Conservation (phyloP, 73 alveolate genomes). For the Paramecium bursaria region DNA sequence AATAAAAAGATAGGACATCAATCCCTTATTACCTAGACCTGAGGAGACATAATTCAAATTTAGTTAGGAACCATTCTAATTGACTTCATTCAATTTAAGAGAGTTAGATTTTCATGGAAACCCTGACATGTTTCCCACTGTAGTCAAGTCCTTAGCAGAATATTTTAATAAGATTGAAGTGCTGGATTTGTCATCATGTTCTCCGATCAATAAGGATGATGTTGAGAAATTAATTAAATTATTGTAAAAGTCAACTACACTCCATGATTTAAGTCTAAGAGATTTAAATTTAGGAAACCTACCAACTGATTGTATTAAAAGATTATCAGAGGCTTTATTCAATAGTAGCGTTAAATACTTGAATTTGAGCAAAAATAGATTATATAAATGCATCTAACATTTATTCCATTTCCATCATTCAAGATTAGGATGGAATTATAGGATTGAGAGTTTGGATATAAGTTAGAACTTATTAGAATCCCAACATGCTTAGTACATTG, state of each 20-base stretch:
- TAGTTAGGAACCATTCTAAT: constrained; percentile 3
- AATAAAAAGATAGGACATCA: not conserved
- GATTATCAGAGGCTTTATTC: constrained; percentile 30
- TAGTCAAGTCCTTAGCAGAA: not conserved
- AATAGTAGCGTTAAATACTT: constrained; percentile 29
- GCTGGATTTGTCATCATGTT: constrained; percentile 30
- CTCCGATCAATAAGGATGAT: constrained; percentile 24
- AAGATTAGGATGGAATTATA: constrained; percentile 38
- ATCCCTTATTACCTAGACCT: not conserved
- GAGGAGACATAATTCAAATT: constrained; percentile 25
- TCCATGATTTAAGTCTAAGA: constrained; percentile 36
- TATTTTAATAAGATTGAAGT: constrained; percentile 50
- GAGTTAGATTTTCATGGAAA: constrained; percentile 60
- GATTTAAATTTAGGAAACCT: constrained; percentile 37
- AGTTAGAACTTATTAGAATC: constrained; percentile 46
- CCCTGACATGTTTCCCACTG: constrained; percentile 35
- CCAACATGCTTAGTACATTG: constrained; percentile 27
- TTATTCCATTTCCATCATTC: constrained; percentile 1
- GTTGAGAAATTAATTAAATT: constrained; percentile 22
- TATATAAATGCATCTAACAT: constrained; percentile 31
- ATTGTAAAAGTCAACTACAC: constrained; percentile 22
- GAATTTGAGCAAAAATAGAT: constrained; percentile 48
- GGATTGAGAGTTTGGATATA: constrained; percentile 23
- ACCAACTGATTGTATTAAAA: constrained; percentile 18
- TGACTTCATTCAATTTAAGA: constrained; percentile 43